A percentile compares a stretch with the other conserved stretches of the same genome.
Evolutionary conservation across 345 rosid species (phyloP).

Genomic region (Pistacia atlantica): DNA sequence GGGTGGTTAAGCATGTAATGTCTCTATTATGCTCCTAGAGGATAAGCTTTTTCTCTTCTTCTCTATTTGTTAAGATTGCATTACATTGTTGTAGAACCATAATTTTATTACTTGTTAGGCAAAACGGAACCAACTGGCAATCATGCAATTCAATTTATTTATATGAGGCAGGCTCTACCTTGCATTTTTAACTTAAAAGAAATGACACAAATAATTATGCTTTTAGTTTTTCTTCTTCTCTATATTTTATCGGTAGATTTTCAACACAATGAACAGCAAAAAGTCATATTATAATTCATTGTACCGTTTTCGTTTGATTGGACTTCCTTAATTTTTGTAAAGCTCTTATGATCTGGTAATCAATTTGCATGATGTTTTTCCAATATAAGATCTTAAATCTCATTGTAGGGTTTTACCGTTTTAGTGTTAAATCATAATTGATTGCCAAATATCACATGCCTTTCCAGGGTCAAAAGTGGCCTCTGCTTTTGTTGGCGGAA

Average conservation of each 20-base stretch:
- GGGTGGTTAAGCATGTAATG: too few species aligned
- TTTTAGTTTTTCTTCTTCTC: too few species aligned
- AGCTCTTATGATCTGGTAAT: not conserved
- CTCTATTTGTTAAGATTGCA: not conserved
- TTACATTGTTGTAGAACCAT: not conserved
- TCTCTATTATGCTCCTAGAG: not conserved
- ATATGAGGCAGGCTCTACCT: not conserved
- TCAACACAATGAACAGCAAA: constrained; percentile 10
- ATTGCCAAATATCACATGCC: not conserved
- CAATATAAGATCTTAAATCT: not conserved
- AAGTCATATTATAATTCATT: not conserved
- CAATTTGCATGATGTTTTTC: not conserved
- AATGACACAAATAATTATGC: not conserved
- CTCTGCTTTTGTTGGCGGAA: not conserved
- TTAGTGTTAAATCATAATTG: not conserved
- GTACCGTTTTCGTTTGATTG: not conserved
- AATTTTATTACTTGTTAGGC: not conserved
- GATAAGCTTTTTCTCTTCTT: too few species aligned
- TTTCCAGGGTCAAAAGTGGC: constrained; percentile 4
- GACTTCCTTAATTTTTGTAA: not conserved
- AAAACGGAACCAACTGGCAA: not conserved
- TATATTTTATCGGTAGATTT: not conserved
- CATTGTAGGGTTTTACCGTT: not conserved
- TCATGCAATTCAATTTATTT: not conserved
- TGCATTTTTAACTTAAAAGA: too few species aligned